Base-by-base conservation (phyloP, 1,284 basidiomycete genomes). In the Chondrostereum purpureum region DNA sequence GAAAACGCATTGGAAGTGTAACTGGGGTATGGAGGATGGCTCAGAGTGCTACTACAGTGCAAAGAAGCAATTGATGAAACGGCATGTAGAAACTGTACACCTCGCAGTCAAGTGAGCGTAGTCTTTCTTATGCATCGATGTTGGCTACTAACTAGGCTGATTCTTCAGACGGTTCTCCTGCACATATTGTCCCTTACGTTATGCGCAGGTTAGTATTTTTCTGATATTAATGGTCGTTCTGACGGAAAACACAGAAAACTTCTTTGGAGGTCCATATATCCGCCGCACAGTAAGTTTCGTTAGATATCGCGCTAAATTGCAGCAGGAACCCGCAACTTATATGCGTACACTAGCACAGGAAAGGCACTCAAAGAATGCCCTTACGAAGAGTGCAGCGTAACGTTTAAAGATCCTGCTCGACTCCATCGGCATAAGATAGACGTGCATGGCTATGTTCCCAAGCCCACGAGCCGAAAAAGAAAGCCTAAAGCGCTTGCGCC, bases 31-130 rank as follows among this genome's bases (percentile, higher is more conserved):
- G 42, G 39, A 21, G 18, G 24, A 45, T 10, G 35, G 35, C 5
- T 46, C 49, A 36, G 58, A 49, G 33, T 83, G 82, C 55, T 61
- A 64, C 13, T 84, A 82, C 52, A 60, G 56, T 19, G 70, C 72
- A 16, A 79, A 80, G 55, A 81, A 79, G 56, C 81, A 83, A 58
- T 66, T 81, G 27, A 76, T 84, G 48, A 82, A 82, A 56, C 70
- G 82, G 21, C 82, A 85, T 58, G 69, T 85, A 45, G 73, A 80
- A 58, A 76, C 75, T 11, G 75, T 72, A 20, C 82, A 84, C 57
- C 58, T 85, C 38, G 68, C 72, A 43, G 70, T 75, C 54, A 80
- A 76, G 82, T 79, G 49, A 50, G 75, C 61, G 27, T 42, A 6
- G 4, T 23, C 43, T 37, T 11, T 44, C 38, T 36, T 43, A 39